Conservation (phyloP, 2,329 filamentous ascomycete genomes). For the Dendryphion nanum region DNA sequence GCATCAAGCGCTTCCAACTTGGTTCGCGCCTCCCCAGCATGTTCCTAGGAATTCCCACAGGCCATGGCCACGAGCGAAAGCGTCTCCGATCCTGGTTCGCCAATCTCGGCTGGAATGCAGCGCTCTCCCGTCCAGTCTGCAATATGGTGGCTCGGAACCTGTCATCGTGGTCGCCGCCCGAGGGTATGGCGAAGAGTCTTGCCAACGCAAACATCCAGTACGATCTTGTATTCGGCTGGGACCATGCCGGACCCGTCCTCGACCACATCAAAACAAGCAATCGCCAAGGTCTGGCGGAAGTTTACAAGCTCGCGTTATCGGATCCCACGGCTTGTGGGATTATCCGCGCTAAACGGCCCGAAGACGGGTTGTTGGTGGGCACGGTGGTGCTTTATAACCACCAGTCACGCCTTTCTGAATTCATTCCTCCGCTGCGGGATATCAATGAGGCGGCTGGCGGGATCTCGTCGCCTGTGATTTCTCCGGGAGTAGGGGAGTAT, state of each 20-base stretch:
- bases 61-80: constrained; percentile 59
- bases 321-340: constrained; percentile 74
- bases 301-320: constrained; percentile 73
- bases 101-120: constrained; percentile 83
- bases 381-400: constrained; percentile 77
- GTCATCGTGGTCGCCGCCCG: constrained; percentile 70
- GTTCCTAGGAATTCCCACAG: constrained; percentile 79
- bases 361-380: constrained; percentile 68
- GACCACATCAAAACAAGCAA: constrained; percentile 72
- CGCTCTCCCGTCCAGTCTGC: constrained; percentile 60
- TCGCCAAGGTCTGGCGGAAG: constrained; percentile 73
- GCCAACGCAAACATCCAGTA: constrained; percentile 73
- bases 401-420: constrained; percentile 65
- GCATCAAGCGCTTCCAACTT: constrained; percentile 76
- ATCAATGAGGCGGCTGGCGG: constrained; percentile 64
- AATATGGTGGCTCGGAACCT: constrained; percentile 75
- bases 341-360: constrained; percentile 73
- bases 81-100: constrained; percentile 76
- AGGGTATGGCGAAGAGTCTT: constrained; percentile 72
- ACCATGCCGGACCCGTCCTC: constrained; percentile 71
- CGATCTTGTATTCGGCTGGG: constrained; percentile 77
- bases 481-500: constrained; percentile 65
- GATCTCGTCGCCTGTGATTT: constrained; percentile 77
- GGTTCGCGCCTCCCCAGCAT: constrained; percentile 80
- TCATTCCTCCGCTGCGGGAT: constrained; percentile 67